Conservation (phyloP, 371 early-diverging fungal genomes). For the Rhizopus sp. region DNA sequence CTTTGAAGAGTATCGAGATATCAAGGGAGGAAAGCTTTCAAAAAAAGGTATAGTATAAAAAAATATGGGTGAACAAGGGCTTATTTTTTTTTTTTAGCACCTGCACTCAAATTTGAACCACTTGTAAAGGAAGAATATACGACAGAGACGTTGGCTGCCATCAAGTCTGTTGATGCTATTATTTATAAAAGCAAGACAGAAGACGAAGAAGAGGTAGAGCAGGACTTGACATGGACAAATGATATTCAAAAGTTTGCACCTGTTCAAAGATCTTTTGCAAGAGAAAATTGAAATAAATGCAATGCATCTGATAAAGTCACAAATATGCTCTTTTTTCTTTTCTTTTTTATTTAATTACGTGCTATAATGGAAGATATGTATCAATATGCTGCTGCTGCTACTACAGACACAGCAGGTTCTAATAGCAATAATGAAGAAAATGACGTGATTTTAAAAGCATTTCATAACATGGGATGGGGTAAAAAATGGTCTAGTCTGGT, state of each 20-base stretch:
- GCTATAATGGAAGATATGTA: slow-evolving; percentile 27
- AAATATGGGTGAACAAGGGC: not conserved
- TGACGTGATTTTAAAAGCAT: slow-evolving; percentile 47
- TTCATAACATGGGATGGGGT: slow-evolving; percentile 47
- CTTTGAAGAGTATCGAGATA: slow-evolving; percentile 21
- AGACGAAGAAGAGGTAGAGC: slow-evolving; percentile 8
- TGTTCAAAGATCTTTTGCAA: not conserved
- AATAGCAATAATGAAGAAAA: slow-evolving; percentile 38
- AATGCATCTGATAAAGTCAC: slow-evolving; percentile 3
- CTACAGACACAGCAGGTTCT: slow-evolving; percentile 9
- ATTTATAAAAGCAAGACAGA: slow-evolving; percentile 6
- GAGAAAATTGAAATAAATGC: slow-evolving; percentile 10
- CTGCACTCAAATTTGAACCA: not conserved
- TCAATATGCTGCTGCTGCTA: slow-evolving; percentile 36
- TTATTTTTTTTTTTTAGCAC: not conserved
- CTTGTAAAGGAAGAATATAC: slow-evolving; percentile 7
- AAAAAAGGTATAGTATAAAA: not conserved
- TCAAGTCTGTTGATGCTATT: slow-evolving; percentile 12
- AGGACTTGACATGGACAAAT: slow-evolving; percentile 18
- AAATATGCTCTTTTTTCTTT: not conserved
- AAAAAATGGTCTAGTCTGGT: slow-evolving; percentile 38
- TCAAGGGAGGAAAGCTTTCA: too few relatives aligned
- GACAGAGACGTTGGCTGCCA: slow-evolving; percentile 24
- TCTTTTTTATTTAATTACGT: slow-evolving; percentile 3
- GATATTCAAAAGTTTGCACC: slow-evolving; percentile 5